These are phyloP conservation scores for Miamiensis avidus DNA, from an alignment of 169 alveolate species.

Conservation along the genomic window DNA sequence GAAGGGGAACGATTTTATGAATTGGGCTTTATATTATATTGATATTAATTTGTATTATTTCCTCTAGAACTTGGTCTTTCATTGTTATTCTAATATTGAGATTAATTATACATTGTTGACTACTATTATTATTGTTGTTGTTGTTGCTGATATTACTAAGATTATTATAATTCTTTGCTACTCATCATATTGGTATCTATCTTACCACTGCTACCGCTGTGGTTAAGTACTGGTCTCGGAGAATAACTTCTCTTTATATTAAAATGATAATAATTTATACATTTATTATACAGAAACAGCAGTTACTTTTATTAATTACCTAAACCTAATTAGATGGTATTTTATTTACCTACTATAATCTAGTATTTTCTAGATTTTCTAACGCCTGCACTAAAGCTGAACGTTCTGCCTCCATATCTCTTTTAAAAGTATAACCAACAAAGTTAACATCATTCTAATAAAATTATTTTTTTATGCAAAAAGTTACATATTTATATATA, in stretches of 20 bases:
- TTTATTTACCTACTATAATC: background rate
- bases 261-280: too few relatives aligned
- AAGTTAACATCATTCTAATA: slow-evolving; percentile 70
- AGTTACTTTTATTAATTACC: background rate
- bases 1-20: background rate
- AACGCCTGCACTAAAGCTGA: slow-evolving; percentile 71
- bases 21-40: too few relatives aligned
- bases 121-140: background rate
- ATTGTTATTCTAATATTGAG: background rate
- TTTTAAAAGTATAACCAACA: slow-evolving; percentile 84
- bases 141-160: background rate
- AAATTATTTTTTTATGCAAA: too few relatives aligned
- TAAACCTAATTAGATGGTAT: background rate
- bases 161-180: background rate
- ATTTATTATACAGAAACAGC: background rate
- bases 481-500: too few relatives aligned
- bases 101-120: background rate
- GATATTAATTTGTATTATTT: background rate
- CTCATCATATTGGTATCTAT: background rate
- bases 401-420: slow-evolving; percentile 78
- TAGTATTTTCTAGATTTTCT: slow-evolving; percentile 56
- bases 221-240: background rate
- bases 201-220: background rate
- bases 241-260: background rate
- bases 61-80: background rate